Evolutionary conservation across 2,329 filamentous ascomycete genomes (phyloP), one percentile per base, ranked within the genome.

Genomic region (Aspergillus sp.): DNA sequence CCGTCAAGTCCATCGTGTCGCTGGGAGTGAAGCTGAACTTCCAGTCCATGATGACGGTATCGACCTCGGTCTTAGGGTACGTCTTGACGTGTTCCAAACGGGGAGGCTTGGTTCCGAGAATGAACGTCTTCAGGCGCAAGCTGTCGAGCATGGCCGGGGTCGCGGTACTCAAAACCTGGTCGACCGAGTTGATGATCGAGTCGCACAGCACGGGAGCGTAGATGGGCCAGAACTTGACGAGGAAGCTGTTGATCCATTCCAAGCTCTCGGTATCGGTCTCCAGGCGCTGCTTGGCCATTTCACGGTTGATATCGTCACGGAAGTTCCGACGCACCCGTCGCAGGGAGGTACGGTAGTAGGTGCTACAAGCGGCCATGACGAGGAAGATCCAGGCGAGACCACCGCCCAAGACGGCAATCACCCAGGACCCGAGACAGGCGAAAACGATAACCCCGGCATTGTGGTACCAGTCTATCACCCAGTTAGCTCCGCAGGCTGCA

Each of bases 171-270:
- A 98, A 75, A 43, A 98, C 89, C 72, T 97, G 93, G 61, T 98
- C 93, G 42, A 97, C 93, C 0, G 90, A 89, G 65, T 83, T 88
- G 69, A 97, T 86, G 59, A 98, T 86, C 26, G 88, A 94, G 57
- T 93, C 82, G 50, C 89, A 91, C 8, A 98, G 79, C 7, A 97
- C 88, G 1, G 93, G 93, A 46, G 93, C 88, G 65, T 95, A 97
- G 61, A 98, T 98, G 52, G 93, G 93, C 93, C 93, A 98, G 73
- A 98, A 98, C 67, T 98, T 98, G 71, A 94, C 82, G 58, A 98
- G 67, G 72, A 98, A 98, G 58, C 88, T 94, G 75, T 98, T 98
- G 68, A 98, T 97, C 93, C 93, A 98, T 68, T 98, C 93, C 42
- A 98, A 75, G 47, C 86, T 93, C 70, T 98, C 93, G 28, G 82